phyloP scores from a whole-genome alignment of 2,329 filamentous ascomycete genomes.

The Talaromyces rugulosus region DNA sequence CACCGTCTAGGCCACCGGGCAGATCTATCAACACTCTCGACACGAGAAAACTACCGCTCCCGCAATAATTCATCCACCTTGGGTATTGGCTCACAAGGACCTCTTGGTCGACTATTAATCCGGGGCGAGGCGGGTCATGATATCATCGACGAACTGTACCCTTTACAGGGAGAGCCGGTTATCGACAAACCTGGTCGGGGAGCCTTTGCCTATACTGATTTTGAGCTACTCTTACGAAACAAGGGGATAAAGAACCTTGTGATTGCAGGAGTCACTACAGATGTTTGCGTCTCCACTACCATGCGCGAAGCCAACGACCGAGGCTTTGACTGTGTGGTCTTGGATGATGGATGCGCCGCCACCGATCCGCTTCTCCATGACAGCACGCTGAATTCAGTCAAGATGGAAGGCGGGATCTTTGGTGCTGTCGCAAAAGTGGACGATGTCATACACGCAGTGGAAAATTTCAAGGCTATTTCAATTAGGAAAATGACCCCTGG shows the following conservation, averaged over 20 bases:
- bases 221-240: constrained; percentile 49
- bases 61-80: constrained; percentile 48
- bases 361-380: constrained; percentile 38
- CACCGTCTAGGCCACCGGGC: constrained; percentile 40
- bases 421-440: constrained; percentile 36
- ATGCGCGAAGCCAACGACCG: constrained; percentile 55
- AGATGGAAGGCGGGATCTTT: constrained; percentile 46
- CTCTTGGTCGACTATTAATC: constrained; percentile 55
- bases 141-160: constrained; percentile 52
- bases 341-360: constrained; percentile 48
- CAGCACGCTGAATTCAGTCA: constrained; percentile 40
- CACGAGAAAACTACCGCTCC: constrained; percentile 52
- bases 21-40: constrained; percentile 54
- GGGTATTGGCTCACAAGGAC: constrained; percentile 52
- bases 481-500: constrained; percentile 41
- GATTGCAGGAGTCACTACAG: constrained; percentile 52
- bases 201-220: constrained; percentile 52
- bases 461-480: constrained; percentile 38
- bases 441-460: constrained; percentile 38
- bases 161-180: constrained; percentile 44
- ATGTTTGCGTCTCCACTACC: constrained; percentile 53
- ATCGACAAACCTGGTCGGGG: constrained; percentile 54
- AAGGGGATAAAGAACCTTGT: constrained; percentile 52
- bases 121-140: constrained; percentile 57
- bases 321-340: constrained; percentile 50